Evolutionary conservation across 2,329 filamentous ascomycete species (phyloP).

Genomic region (Botrytis byssoidea): DNA sequence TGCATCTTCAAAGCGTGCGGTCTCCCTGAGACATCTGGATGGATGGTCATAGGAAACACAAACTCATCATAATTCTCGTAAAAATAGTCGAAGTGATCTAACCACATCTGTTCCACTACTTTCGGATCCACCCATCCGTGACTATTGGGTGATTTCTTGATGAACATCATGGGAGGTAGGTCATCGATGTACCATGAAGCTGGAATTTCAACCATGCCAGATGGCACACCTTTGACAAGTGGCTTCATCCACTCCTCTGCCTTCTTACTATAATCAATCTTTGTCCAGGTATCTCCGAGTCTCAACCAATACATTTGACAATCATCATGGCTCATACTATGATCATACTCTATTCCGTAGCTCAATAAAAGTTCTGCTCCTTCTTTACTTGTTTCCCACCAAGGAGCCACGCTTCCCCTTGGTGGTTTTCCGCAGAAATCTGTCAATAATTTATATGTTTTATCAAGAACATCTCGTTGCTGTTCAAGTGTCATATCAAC

Average conservation of each 20-base stretch:
- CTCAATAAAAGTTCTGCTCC: conserved; percentile 62
- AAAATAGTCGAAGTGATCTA: conserved; percentile 68
- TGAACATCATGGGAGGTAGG: conserved; percentile 69
- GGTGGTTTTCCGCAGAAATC: conserved; percentile 72
- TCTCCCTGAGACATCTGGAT: conserved; percentile 69
- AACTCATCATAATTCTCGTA: conserved; percentile 77
- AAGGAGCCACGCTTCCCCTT: conserved; percentile 69
- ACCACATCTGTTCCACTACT: conserved; percentile 45
- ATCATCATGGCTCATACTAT: conserved; percentile 65
- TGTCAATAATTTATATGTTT: conserved; percentile 69
- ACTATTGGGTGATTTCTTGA: conserved; percentile 63
- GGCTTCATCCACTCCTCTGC: conserved; percentile 67
- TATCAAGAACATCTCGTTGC: conserved; percentile 71
- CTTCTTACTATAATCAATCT: conserved; percentile 64
- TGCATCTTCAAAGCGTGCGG: conserved; percentile 74
- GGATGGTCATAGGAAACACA: conserved; percentile 74
- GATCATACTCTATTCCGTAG: conserved; percentile 70
- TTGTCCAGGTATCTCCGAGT: conserved; percentile 64
- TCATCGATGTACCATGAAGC: conserved; percentile 61
- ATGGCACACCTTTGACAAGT: conserved; percentile 56
- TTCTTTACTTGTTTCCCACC: conserved; percentile 71
- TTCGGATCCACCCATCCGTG: conserved; percentile 56
- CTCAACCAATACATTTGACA: conserved; percentile 63
- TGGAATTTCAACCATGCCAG: conserved; percentile 66
- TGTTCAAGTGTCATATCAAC: conserved; percentile 70